phyloP scores from a whole-genome alignment of 768 basidiomycete genomes.

The Collybia mongolica region DNA sequence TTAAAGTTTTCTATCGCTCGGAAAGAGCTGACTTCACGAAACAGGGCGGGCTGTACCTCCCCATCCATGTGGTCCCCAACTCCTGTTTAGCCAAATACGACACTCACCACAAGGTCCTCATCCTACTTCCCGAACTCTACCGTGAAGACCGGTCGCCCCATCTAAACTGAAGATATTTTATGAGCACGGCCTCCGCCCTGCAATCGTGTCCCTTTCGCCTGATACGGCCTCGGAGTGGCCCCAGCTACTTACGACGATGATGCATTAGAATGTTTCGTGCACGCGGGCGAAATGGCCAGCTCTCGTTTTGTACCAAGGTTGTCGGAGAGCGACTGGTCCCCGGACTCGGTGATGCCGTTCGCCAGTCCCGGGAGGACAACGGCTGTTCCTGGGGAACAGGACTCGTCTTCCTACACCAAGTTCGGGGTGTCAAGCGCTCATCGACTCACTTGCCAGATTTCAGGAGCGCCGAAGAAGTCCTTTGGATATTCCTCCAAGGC shows the following conservation, averaged over 20 bases:
- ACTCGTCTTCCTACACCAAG: slow-evolving; percentile 25
- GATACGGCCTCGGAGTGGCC: slow-evolving; percentile 21
- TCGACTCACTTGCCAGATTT: slow-evolving; percentile 9
- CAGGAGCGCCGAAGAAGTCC: not conserved
- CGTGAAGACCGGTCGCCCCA: not conserved
- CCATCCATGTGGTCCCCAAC: slow-evolving; percentile 26
- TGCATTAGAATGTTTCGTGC: slow-evolving; percentile 22
- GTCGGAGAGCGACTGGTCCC: slow-evolving; percentile 6
- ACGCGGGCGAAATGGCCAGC: slow-evolving; percentile 9
- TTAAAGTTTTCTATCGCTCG: not conserved
- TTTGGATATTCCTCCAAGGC: not conserved
- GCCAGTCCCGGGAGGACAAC: slow-evolving; percentile 1
- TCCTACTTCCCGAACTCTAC: slow-evolving; percentile 24
- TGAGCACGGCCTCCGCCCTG: slow-evolving; percentile 21
- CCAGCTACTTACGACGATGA: slow-evolving; percentile 16
- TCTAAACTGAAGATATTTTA: slow-evolving; percentile 17
- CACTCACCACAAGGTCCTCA: slow-evolving; percentile 13
- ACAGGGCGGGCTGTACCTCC: slow-evolving; percentile 1
- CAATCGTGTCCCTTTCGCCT: slow-evolving; percentile 9
- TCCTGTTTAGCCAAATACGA: slow-evolving; percentile 21
- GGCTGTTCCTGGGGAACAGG: slow-evolving; percentile 14
- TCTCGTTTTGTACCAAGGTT: slow-evolving; percentile 16
- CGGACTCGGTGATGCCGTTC: slow-evolving; percentile 13
- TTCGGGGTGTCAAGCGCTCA: slow-evolving; percentile 22
- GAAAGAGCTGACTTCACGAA: not conserved